A percentile compares a stretch with the other conserved stretches of the same genome.
Conservation (phyloP, 108 stramenopile genomes). For the Nitzschia palea region DNA sequence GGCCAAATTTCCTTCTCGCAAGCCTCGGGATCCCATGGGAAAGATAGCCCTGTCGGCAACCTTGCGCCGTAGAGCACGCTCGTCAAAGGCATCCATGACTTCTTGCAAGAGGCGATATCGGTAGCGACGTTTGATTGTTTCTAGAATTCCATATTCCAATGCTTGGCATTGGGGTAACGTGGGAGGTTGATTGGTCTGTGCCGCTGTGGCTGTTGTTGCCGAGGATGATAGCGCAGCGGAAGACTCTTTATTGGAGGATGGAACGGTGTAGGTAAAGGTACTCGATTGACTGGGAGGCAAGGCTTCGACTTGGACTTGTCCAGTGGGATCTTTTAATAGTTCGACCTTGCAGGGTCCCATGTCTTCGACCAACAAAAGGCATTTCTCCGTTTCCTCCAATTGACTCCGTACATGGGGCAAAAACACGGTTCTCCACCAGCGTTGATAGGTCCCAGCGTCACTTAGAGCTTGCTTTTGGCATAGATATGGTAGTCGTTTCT, state of each 20-base stretch:
- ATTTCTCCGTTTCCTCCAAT: constrained; percentile 11
- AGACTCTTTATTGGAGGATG: neutral
- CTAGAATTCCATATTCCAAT: constrained; percentile 18
- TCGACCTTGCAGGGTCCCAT: constrained; percentile 17
- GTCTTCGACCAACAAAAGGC: constrained; percentile 21
- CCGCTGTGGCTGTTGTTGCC: neutral
- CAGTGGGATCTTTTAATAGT: constrained; percentile 22
- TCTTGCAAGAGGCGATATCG: constrained; percentile 27
- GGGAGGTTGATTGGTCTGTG: neutral
- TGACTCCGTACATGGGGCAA: constrained; percentile 23
- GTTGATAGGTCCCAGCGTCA: constrained; percentile 26
- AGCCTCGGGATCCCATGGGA: constrained; percentile 15
- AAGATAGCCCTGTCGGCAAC: constrained; percentile 15
- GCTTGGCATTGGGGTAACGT: constrained; percentile 20
- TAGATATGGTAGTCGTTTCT: constrained; percentile 15
- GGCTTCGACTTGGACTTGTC: constrained; percentile 19
- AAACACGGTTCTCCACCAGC: constrained; percentile 27
- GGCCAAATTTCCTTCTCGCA: constrained; percentile 17
- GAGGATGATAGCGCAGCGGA: too few relatives aligned
- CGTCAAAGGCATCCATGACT: constrained; percentile 27
- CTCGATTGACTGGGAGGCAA: constrained; percentile 17
- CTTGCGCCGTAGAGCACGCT: constrained; percentile 11
- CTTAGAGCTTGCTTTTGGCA: constrained; percentile 20
- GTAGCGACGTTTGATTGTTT: constrained; percentile 31
- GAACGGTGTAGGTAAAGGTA: neutral